These are phyloP conservation scores for Dunaliella salina DNA, from an alignment of 163 green algal genomes.

Conservation along the genomic window DNA sequence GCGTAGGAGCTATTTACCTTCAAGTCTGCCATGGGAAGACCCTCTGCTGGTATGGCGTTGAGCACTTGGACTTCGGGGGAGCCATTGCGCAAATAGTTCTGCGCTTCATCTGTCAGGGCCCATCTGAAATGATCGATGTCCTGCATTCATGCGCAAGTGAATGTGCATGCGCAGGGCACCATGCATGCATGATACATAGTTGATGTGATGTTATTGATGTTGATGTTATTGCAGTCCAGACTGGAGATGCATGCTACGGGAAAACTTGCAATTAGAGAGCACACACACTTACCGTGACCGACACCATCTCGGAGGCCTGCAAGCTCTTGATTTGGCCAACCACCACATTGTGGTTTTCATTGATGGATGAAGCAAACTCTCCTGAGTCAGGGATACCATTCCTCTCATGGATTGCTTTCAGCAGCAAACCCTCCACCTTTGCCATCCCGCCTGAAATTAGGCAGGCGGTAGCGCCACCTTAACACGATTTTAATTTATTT, in stretches of 20 bases:
- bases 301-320: constrained; percentile 73
- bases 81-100: constrained; percentile 59
- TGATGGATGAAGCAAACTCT: constrained; percentile 43
- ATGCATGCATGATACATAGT: neutral
- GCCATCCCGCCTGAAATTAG: neutral
- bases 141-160: constrained; percentile 41
- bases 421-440: constrained; percentile 29
- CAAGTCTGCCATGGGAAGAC: constrained; percentile 70
- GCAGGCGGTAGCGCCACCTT: too few species aligned
- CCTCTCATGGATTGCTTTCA: constrained; percentile 30
- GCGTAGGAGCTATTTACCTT: constrained; percentile 44
- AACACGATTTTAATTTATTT: too few species aligned
- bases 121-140: constrained; percentile 69
- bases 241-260: neutral
- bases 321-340: constrained; percentile 85
- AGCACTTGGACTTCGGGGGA: constrained; percentile 90
- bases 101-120: constrained; percentile 71
- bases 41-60: constrained; percentile 61
- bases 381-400: constrained; percentile 58
- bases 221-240: neutral
- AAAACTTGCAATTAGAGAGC: neutral
- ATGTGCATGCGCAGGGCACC: neutral
- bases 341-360: constrained; percentile 66
- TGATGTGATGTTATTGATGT: neutral
- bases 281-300: neutral